Base-by-base conservation (phyloP, 177 flowering plant species). In the Vitis hybrid region DNA sequence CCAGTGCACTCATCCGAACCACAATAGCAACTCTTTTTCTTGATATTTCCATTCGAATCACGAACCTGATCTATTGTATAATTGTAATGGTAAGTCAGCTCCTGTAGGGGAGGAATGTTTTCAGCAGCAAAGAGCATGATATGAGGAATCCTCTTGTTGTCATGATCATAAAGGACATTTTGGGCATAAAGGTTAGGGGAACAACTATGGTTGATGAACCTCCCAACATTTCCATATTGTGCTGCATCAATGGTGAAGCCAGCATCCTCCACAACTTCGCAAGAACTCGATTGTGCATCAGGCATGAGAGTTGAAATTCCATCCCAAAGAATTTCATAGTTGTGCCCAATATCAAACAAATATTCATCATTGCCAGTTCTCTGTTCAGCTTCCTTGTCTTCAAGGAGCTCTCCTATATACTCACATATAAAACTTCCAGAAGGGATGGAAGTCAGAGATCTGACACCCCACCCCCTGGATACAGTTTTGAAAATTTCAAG, bases 391-490 rank as follows among this genome's bases (percentile, higher is more conserved):
- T 90, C 92, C 65, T 80, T 89, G 4, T 89, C 97, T 10, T 82
- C 72, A 22, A 92, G 86, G 18, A 94, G 78, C 85, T 90, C 94
- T 45, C 98, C 98, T 1, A 78, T 70, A 69, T 92, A 94, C 77
- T 95, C 99, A 49, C 99, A 95, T 62, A 95, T 83, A 62, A 95
- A 93, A 70, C 92, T 88, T 73, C 98, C 99, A 10, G 92, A 93
- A n/a, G 92, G 82, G 19, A 95, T 90, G 10, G 90, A 89, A 73
- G 83, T 81, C 5, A 88, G 62, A 26, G 92, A 88, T 80, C 99
- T 82, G 62, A 93, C 90, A 29, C 97, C 98, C 99, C 99, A 95
- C 12, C 99, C 99, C 69, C 85, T 88, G 2, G 81, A 74, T 64
- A 82, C 80, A 10, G 99, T 95, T 83, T 91, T 95, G 77, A 95